Conservation (phyloP, 805 yeast species). For the Cyberlindnera lachancei region DNA sequence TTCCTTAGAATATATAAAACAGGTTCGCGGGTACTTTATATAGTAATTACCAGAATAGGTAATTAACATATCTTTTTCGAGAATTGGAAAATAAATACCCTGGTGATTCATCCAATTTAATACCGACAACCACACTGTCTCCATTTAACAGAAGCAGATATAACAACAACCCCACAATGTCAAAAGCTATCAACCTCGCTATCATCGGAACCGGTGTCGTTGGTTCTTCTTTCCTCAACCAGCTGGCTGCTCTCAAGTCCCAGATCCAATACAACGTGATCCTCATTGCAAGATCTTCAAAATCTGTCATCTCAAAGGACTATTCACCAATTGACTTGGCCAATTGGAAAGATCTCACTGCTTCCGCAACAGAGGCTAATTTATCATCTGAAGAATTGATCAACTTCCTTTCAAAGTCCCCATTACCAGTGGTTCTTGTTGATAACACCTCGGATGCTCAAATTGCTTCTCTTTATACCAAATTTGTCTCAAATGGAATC, state of each 20-base stretch:
- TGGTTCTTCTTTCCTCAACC: constrained; percentile 85
- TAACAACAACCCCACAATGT: no score
- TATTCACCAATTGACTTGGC: constrained; percentile 64
- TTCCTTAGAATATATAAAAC: no score
- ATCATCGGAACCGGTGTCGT: constrained; percentile 90
- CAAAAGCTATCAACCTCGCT: constrained; percentile 57
- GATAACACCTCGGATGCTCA: constrained; percentile 89
- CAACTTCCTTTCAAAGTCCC: constrained; percentile 55
- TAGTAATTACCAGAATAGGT: no score
- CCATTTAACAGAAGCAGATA: no score
- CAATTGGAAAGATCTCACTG: constrained; percentile 45
- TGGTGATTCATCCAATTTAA: no score
- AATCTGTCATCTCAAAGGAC: constrained; percentile 60
- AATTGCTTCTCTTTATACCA: constrained; percentile 72
- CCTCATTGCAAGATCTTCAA: constrained; percentile 66
- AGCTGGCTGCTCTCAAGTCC: constrained; percentile 55
- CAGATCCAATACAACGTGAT: constrained; percentile 68
- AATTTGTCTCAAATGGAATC: constrained; percentile 66
- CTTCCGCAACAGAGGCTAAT: constrained; percentile 35
- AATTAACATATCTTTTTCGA: no score
- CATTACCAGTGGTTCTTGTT: constrained; percentile 72
- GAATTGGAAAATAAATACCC: no score
- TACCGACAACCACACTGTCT: no score
- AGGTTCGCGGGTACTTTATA: no score
- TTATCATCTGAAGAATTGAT: constrained; percentile 53